Base-by-base conservation (phyloP, 78 protist species). In the Dictyostelium intermedium region DNA sequence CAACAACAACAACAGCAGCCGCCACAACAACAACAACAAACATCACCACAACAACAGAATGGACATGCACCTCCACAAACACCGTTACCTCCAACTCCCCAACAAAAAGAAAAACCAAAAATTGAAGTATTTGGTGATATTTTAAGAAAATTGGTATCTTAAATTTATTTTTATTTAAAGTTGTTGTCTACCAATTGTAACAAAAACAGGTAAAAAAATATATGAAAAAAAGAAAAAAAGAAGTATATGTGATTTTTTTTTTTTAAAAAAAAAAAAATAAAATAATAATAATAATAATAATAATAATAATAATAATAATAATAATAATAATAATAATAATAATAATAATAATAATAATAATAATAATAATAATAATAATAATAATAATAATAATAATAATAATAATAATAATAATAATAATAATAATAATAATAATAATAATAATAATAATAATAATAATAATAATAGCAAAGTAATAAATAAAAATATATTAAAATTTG, bases 21-120 rank as follows among this genome's bases (percentile, higher is more conserved):
- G 3, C 16, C 39, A 8, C 53, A 37, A 23, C 35, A 85, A 23
- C 82, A 25, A 43, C 91, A 73, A 53, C 34, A 70, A 39, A 63
- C 20, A 84, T 82, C 23, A 70, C 5, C 6, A 35, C 87, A 61
- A 82, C 37, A 18, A 4, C 43, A 66, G 13, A 45, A n/a, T 32
- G 78, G 63, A 45, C 91, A 84, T 30, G 73, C 74, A 34, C 92
- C 92, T 30, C 92, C 92, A n/a, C 92, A 87, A 87, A 87, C 92
- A 7, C 93, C 93, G 25, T 70, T 87, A 27, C 93, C 93, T 63
- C 93, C 93, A 14, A 66, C 82, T 7, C 93, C 93, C 10, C 85
- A 47, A 81, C 84, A 77, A 61, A 89, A 89, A 80, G 93, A 89
- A 61, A 78, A 78, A 80, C 82, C 85, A 61, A 89, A 89, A 41